phyloP scores from a whole-genome alignment of 1,139 yeast species.

The Tardiomyces depauwii region DNA sequence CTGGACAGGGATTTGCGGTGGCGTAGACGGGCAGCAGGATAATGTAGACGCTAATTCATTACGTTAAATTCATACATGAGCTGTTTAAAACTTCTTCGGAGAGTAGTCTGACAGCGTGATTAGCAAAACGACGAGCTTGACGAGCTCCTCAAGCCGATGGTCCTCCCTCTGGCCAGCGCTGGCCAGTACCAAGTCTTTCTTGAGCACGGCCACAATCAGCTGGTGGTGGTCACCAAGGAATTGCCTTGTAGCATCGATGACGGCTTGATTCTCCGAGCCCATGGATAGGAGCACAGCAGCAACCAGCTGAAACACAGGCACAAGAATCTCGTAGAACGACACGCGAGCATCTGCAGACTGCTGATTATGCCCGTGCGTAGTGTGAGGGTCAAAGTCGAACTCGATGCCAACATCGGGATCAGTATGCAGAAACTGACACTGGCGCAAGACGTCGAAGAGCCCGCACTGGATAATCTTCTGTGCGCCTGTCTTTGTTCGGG shows the following conservation, averaged over 20 bases:
- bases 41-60: too few species aligned
- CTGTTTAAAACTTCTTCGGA: neutral
- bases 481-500: constrained; percentile 70
- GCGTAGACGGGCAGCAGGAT: too few species aligned
- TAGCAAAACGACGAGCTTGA: constrained; percentile 44
- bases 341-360: neutral
- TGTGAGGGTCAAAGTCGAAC: constrained; percentile 13
- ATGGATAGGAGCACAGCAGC: constrained; percentile 58
- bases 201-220: constrained; percentile 51
- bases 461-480: constrained; percentile 66
- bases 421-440: constrained; percentile 45
- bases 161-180: constrained; percentile 5
- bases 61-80: neutral
- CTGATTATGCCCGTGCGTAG: neutral
- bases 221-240: constrained; percentile 45
- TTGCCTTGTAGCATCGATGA: constrained; percentile 43
- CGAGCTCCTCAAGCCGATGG: constrained; percentile 25
- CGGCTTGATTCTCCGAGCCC: constrained; percentile 66
- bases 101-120: constrained; percentile 38
- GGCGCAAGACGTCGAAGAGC: constrained; percentile 45
- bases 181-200: constrained; percentile 25
- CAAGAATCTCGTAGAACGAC: constrained; percentile 46
- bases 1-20: too few species aligned
- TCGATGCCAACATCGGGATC: constrained; percentile 72
- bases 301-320: constrained; percentile 71